phyloP scores from a whole-genome alignment of 371 early-diverging fungal species.

The Rhizopus arrhizus region DNA sequence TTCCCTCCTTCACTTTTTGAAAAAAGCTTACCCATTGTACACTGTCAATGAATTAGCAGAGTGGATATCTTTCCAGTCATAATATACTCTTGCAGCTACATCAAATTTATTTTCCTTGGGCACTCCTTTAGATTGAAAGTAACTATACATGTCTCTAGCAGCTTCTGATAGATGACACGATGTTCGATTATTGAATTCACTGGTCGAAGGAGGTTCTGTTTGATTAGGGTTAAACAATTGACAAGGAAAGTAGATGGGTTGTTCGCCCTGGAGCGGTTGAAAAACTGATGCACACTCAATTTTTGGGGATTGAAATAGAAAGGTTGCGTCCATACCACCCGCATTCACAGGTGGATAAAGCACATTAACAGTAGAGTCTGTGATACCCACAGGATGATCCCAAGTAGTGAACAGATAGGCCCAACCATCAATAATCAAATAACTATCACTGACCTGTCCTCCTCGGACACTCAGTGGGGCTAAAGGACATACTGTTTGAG shows the following conservation, averaged over 20 bases:
- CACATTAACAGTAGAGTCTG: constrained; percentile 45
- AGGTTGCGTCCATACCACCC: constrained; percentile 62
- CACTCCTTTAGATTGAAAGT: constrained; percentile 37
- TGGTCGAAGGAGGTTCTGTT: constrained; percentile 43
- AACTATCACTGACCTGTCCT: constrained; percentile 38
- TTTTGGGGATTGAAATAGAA: constrained; percentile 64
- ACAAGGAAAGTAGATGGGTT: constrained; percentile 74
- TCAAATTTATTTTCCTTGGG: constrained; percentile 26
- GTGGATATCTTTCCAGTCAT: constrained; percentile 67
- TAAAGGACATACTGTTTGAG: constrained; percentile 52
- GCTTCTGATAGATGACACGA: constrained; percentile 64
- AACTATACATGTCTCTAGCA: constrained; percentile 36
- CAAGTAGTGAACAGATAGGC: constrained; percentile 57
- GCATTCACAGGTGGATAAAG: constrained; percentile 63
- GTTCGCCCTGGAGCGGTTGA: constrained; percentile 38
- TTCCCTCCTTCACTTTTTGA: no score
- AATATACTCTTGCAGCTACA: constrained; percentile 60
- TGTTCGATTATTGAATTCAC: constrained; percentile 52
- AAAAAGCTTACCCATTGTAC: constrained; percentile 65
- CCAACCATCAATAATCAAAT: constrained; percentile 54
- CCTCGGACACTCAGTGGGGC: constrained; percentile 33
- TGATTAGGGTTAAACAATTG: constrained; percentile 53
- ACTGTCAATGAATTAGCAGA: constrained; percentile 53
- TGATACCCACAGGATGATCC: constrained; percentile 52
- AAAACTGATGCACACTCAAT: constrained; percentile 60